Evolutionary conservation across 495 filamentous ascomycete species (phyloP).

Genomic region (Lasiosphaeria miniovina): DNA sequence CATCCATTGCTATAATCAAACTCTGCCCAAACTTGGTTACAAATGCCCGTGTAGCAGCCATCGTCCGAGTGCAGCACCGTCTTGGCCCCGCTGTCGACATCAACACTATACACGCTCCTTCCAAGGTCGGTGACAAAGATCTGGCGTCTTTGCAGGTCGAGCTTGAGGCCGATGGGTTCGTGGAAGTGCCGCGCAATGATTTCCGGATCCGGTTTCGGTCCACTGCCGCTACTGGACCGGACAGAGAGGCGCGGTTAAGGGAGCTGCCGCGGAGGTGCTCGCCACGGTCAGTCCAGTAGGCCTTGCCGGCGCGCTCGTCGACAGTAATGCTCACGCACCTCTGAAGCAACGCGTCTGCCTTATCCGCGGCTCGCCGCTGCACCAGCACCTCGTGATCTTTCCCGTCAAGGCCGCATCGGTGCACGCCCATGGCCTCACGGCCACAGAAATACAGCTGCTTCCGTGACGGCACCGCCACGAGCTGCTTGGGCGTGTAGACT

Average conservation of each 20-base stretch:
- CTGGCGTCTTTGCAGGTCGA: constrained; percentile 32
- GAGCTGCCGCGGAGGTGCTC: constrained; percentile 47
- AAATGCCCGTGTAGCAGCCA: constrained; percentile 8
- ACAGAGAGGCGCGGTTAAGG: constrained; percentile 29
- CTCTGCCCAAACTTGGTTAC: no score
- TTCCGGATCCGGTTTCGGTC: not conserved
- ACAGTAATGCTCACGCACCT: constrained; percentile 55
- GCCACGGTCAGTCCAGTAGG: constrained; percentile 57
- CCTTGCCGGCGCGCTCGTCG: constrained; percentile 24
- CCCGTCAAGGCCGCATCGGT: constrained; percentile 46
- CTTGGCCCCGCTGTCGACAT: constrained; percentile 38
- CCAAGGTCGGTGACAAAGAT: constrained; percentile 48
- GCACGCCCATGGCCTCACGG: constrained; percentile 50
- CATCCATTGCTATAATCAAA: no score
- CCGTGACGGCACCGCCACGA: constrained; percentile 27
- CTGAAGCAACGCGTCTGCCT: constrained; percentile 24
- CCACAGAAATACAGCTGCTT: constrained; percentile 51
- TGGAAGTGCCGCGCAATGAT: constrained; percentile 37
- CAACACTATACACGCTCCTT: constrained; percentile 41
- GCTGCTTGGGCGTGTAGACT: constrained; percentile 54
- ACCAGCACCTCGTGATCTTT: constrained; percentile 41
- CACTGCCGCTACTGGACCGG: not conserved
- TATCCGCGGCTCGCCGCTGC: constrained; percentile 26
- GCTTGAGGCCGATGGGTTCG: constrained; percentile 48
- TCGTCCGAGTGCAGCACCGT: constrained; percentile 9